Conservation (phyloP, 257 asterid species). For the Nicotiana noctiflora region DNA sequence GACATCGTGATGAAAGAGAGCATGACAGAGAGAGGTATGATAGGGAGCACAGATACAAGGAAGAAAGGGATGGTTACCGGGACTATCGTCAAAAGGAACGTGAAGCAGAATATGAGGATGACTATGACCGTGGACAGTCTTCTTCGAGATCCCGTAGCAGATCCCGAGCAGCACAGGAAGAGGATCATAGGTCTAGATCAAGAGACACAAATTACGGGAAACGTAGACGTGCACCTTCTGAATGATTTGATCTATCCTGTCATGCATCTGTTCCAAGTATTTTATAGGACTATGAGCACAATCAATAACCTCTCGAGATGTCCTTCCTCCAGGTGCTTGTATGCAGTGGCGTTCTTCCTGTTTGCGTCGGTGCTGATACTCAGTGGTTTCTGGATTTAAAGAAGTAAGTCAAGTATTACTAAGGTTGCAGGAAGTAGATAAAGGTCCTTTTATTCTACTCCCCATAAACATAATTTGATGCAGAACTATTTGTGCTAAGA, state of each 20-base stretch:
- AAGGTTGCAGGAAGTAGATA: conserved; percentile 34
- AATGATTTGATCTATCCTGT: conserved; percentile 19
- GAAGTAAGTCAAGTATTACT: conserved; percentile 57
- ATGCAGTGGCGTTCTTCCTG: conserved; percentile 28
- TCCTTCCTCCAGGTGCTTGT: conserved; percentile 18
- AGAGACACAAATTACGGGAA: conserved; percentile 47
- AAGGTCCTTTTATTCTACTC: conserved; percentile 24
- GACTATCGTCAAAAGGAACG: conserved; percentile 35
- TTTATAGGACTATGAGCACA: conserved; percentile 3
- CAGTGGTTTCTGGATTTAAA: conserved; percentile 32
- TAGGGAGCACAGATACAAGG: conserved; percentile 35
- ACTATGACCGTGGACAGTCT: conserved; percentile 38
- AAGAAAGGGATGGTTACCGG: conserved; percentile 30
- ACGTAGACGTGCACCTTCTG: conserved; percentile 38
- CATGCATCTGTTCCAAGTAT: conserved; percentile 1
- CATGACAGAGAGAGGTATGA: conserved; percentile 36
- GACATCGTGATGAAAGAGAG: conserved; percentile 43
- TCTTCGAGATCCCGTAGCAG: conserved; percentile 48
- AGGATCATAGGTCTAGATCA: conserved; percentile 35
- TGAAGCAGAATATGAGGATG: conserved; percentile 27
- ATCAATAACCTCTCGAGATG: conserved; percentile 9
- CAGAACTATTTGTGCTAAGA: conserved; percentile 29
- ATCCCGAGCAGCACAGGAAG: conserved; percentile 38
- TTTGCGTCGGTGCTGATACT: conserved; percentile 24
- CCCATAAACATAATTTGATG: conserved; percentile 29